Base-by-base conservation (phyloP, 306 rosid species). In the Gleditsia sinensis region DNA sequence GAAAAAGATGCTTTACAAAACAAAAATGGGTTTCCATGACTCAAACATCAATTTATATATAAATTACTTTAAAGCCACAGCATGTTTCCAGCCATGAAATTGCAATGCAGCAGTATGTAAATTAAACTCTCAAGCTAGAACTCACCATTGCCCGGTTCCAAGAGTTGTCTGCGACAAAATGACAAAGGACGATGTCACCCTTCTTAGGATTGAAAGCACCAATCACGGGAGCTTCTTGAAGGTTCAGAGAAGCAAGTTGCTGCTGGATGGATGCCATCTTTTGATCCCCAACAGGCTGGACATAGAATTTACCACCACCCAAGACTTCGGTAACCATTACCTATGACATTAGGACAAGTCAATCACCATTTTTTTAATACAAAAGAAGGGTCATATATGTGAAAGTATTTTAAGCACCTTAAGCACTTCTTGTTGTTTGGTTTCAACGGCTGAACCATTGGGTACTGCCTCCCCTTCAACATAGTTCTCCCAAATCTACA, bases 101-200 rank as follows among this genome's bases (percentile, higher is more conserved):
- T 33, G 42, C 71, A 49, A 37, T 34, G 63, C 48, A 1, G 0
- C 9, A 21, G n/a, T 36, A 62, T 30, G 1, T 32, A 59, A 54
- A 36, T 50, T 28, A 61, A 55, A 75, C 64, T 33, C 34, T 33
- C 20, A 76, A 9, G 13, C 11, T 14, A 14, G 36, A 40, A 79
- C 95, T 87, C 70, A 89, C 97, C 97, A 91, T 86, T 65, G 97
- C 97, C 59, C 97, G 87, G 66, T 89, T 81, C 97, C 97, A 91
- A 21, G 95, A 87, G 30, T 87, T 81, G 72, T 91, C 97, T 14
- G 86, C 85, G 75, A 86, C 83, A 71, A 83, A 91, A 50, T 89
- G 91, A 53, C 91, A 87, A 42, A 91, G 93, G 77, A 91, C 97
- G 27, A 75, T 75, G 39, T 91, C 97, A 32, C 97, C 97, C 83